Conservation (phyloP, 2,329 filamentous ascomycete genomes). For the Exophiala phaeomuriformis region DNA sequence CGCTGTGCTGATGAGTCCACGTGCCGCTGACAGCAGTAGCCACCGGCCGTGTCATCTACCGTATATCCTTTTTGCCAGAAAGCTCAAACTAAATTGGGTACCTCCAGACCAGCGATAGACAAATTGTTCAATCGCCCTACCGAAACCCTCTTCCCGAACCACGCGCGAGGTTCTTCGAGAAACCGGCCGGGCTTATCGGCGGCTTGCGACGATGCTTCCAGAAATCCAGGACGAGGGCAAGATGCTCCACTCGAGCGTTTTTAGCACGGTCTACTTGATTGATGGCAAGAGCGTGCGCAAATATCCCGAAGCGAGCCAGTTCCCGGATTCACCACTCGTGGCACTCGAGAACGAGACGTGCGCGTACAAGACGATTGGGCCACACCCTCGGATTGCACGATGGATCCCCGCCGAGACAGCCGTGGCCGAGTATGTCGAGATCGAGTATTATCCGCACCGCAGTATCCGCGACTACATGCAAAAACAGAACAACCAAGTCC, state of each 20-base stretch:
- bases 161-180: neutral
- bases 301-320: neutral
- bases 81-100: too few relatives aligned
- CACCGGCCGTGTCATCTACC: too few relatives aligned
- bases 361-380: constrained; percentile 15
- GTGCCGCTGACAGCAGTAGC: too few relatives aligned
- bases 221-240: neutral
- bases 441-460: constrained; percentile 1
- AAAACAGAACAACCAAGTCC: neutral
- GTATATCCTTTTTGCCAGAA: too few relatives aligned
- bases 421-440: constrained; percentile 3
- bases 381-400: constrained; percentile 18
- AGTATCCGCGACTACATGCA: neutral
- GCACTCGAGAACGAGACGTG: neutral
- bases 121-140: too few relatives aligned
- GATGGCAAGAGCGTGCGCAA: neutral
- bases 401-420: constrained; percentile 3
- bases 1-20: too few relatives aligned
- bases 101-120: too few relatives aligned
- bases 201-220: neutral
- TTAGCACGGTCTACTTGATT: neutral
- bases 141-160: too few relatives aligned
- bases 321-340: constrained; percentile 1
- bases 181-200: neutral
- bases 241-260: neutral